Base-by-base conservation (phyloP, 768 basidiomycete genomes). In the Lyophyllum decastes region DNA sequence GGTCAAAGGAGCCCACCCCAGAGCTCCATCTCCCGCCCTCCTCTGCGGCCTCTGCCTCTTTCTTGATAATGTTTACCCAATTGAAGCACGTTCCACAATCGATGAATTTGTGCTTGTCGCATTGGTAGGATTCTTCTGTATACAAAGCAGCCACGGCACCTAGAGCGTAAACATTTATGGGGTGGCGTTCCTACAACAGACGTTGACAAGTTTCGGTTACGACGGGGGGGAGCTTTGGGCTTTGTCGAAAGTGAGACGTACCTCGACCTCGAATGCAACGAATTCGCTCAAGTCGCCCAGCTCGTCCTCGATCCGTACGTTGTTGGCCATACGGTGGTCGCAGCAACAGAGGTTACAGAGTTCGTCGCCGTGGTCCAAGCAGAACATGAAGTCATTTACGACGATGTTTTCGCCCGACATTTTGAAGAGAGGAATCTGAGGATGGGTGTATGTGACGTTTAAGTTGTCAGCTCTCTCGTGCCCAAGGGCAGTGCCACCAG, bases 41-140 rank as follows among this genome's bases (percentile, higher is more conserved):
- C n/a, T 64, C 64, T 0, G 60, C 59, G 27, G 59, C 58, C 34
- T 66, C 60, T 1, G 68, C 68, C 50, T 72, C 66, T 25, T 64
- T 56, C 47, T 65, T 68, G 21, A 75, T 64, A 33, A 71, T 55
- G n/a, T 47, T 57, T 14, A 68, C 66, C 76, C 76, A 77, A 59
- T 75, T 62, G 38, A 77, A 76, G 58, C 76, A 77, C 16, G 43
- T 59, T 10, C 49, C 46, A 47, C 75, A 76, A 44, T 75, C 69
- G 19, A 68, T 59, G 16, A 43, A 61, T 27, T 64, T 49, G 53
- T 76, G 75, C 38, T 56, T 50, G 25, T 54, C 54, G 60, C 75
- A 73, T 47, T 72, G 55, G 48, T 61, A 73, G 24, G 62, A 33
- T 6, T 58, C 58, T n/a, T 57, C 49, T 19, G 43, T 48, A 25